These are phyloP conservation scores for Xylaria arbuscula DNA, from an alignment of 2,329 filamentous ascomycete genomes.

Conservation along the genomic window DNA sequence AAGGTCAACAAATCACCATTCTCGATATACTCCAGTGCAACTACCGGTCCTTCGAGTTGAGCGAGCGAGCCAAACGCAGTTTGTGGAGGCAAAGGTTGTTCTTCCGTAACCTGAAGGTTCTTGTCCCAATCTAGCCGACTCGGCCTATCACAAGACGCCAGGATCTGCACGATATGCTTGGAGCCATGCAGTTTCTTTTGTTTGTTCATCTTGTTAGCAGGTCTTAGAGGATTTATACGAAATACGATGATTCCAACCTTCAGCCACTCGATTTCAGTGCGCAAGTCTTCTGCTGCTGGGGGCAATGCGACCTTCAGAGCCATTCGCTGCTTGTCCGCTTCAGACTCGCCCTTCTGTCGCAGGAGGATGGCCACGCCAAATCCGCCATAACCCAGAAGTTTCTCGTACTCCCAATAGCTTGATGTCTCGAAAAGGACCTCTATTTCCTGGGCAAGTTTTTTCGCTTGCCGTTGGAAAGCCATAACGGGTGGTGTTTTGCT, in stretches of 20 bases:
- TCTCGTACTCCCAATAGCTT: conserved; percentile 22
- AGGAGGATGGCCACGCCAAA: conserved; percentile 18
- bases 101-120: neutral
- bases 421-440: conserved; percentile 4
- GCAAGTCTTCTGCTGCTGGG: neutral
- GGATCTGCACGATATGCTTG: conserved; percentile 23
- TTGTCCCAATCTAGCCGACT: neutral
- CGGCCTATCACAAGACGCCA: conserved; percentile 8
- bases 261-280: conserved; percentile 16
- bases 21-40: conserved; percentile 27
- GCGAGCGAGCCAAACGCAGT: conserved; percentile 19
- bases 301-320: conserved; percentile 13
- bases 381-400: conserved; percentile 11
- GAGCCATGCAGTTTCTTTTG: conserved; percentile 14
- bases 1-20: conserved; percentile 9
- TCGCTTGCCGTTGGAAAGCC: neutral
- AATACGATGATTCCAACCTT: conserved; percentile 11
- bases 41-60: conserved; percentile 12
- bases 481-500: neutral
- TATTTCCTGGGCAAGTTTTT: neutral
- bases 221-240: neutral
- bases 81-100: neutral
- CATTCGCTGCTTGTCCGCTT: conserved; percentile 6
- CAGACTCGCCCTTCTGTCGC: conserved; percentile 1
- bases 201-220: neutral